These are phyloP conservation scores for Alternaria novae-zelandiae DNA, from an alignment of 2,329 filamentous ascomycete species.

Conservation along the genomic window DNA sequence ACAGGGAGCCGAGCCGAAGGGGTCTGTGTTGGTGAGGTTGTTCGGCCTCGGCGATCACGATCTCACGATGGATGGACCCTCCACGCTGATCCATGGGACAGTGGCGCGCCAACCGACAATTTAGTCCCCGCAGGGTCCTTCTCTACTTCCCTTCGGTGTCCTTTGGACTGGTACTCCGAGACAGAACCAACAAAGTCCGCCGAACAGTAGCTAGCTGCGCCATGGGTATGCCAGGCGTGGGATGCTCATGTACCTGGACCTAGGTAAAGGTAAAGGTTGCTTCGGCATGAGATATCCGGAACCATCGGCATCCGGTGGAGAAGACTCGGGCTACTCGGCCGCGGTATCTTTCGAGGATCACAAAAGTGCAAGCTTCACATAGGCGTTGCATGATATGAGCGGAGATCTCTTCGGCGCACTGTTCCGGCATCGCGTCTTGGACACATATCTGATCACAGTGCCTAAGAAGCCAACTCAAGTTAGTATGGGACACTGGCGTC, in stretches of 20 bases:
- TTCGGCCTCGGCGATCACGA: conserved; percentile 7
- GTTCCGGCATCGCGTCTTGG: background rate
- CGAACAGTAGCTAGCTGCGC: background rate
- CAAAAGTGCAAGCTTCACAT: background rate
- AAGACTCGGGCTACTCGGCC: background rate
- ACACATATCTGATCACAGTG: background rate
- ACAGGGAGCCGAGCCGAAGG: background rate
- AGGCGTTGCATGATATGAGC: background rate
- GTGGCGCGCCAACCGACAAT: conserved; percentile 3
- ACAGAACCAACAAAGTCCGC: background rate
- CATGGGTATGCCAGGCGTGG: background rate
- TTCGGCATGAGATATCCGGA: background rate
- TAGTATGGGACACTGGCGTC: background rate
- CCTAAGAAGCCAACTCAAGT: background rate
- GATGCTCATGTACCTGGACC: background rate
- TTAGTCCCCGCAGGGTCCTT: conserved; percentile 2
- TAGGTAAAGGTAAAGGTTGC: background rate
- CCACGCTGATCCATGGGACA: background rate
- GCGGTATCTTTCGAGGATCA: background rate
- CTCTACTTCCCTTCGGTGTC: background rate
- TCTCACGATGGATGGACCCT: conserved; percentile 10
- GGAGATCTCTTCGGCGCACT: background rate
- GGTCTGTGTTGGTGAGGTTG: background rate
- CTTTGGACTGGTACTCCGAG: background rate
- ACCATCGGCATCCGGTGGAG: background rate